These are phyloP conservation scores for Celoporthe dispersa DNA, from an alignment of 2,329 filamentous ascomycete species.

Conservation along the genomic window DNA sequence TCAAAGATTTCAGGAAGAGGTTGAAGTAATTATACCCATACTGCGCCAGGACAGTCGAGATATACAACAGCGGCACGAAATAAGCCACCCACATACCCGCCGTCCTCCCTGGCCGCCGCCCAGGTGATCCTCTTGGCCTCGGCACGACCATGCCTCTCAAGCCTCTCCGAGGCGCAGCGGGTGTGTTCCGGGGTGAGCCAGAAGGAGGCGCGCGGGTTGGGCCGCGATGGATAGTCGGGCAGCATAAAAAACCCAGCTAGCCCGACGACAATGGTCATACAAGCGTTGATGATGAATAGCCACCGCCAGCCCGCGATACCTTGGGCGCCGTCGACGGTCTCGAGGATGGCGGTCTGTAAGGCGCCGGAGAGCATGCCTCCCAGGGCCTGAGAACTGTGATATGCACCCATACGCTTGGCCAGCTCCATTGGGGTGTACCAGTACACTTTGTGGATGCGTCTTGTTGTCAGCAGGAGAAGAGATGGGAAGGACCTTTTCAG, in stretches of 20 bases:
- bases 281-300: constrained; percentile 61
- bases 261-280: constrained; percentile 58
- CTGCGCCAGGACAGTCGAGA: constrained; percentile 49
- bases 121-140: constrained; percentile 51
- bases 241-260: constrained; percentile 54
- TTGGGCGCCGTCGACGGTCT: constrained; percentile 51
- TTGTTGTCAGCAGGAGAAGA: constrained; percentile 13
- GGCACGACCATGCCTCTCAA: constrained; percentile 48
- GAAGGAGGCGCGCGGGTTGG: constrained; percentile 46
- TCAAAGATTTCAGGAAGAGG: constrained; percentile 47
- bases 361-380: constrained; percentile 59
- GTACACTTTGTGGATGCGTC: constrained; percentile 41
- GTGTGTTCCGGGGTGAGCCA: constrained; percentile 51
- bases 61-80: constrained; percentile 50
- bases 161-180: constrained; percentile 47
- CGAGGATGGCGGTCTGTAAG: constrained; percentile 57
- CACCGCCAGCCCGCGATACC: constrained; percentile 56
- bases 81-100: constrained; percentile 50
- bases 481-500: constrained; percentile 9
- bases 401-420: constrained; percentile 58
- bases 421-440: constrained; percentile 49
- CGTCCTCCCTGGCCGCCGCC: constrained; percentile 48
- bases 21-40: constrained; percentile 53
- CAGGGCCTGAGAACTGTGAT: constrained; percentile 56
- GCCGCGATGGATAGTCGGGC: constrained; percentile 47